Percentiles rank a stretch among this genome's conserved stretches.
phyloP scores from a whole-genome alignment of 352 stramenopile species.

The Phytophthora kernoviae region DNA sequence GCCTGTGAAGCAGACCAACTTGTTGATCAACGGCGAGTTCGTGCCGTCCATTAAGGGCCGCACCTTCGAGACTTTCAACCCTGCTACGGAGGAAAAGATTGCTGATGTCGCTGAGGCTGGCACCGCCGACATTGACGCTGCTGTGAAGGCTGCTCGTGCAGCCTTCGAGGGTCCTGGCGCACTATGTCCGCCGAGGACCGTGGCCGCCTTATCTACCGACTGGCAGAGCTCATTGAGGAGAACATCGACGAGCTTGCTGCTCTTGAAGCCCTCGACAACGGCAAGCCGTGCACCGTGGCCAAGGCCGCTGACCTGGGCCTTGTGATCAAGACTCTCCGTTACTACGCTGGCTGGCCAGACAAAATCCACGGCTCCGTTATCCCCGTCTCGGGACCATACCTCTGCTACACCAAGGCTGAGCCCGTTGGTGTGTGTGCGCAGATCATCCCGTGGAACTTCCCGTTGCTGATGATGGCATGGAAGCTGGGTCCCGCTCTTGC shows the following conservation, averaged over 20 bases:
- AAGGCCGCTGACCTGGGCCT: constrained; percentile 79
- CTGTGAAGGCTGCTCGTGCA: constrained; percentile 55
- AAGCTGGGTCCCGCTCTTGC: constrained; percentile 92
- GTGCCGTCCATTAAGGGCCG: constrained; percentile 62
- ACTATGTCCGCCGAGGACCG: constrained; percentile 41
- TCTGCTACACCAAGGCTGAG: constrained; percentile 76
- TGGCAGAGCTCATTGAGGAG: constrained; percentile 55
- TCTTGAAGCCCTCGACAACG: constrained; percentile 94
- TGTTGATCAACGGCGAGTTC: constrained; percentile 89
- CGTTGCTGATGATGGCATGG: constrained; percentile 93
- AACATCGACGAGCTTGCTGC: constrained; percentile 64
- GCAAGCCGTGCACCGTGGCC: constrained; percentile 91
- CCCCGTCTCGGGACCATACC: constrained; percentile 46
- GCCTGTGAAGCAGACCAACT: constrained; percentile 62
- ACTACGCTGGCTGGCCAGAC: constrained; percentile 92
- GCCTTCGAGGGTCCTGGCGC: constrained; percentile 76
- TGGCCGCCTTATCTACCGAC: constrained; percentile 40
- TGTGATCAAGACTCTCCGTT: constrained; percentile 89
- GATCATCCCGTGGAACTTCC: constrained; percentile 74
- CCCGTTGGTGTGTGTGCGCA: constrained; percentile 83
- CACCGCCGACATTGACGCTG: constrained; percentile 66
- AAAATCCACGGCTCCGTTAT: constrained; percentile 81
- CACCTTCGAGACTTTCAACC: constrained; percentile 83
- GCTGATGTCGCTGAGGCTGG: constrained; percentile 61
- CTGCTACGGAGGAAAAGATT: constrained; percentile 79